Percentiles rank a stretch among this genome's conserved stretches.
Conservation (phyloP, 1,284 basidiomycete species). For the Inonotus obliquus region DNA sequence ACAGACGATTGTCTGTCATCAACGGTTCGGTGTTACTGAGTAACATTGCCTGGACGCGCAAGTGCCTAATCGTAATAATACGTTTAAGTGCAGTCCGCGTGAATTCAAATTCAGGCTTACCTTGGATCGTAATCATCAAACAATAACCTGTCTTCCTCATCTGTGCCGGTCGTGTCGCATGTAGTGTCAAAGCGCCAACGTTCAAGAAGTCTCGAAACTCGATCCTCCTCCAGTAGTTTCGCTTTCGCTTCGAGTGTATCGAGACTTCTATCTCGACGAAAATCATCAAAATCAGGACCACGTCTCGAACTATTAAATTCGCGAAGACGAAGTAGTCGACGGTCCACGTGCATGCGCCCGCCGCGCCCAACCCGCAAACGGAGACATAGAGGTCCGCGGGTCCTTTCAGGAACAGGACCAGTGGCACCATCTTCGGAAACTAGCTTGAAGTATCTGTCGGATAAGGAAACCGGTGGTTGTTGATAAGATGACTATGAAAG, state of each 20-base stretch:
- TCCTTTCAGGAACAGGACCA: slow-evolving; percentile 31
- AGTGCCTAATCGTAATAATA: slow-evolving; percentile 36
- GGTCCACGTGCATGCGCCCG: slow-evolving; percentile 76
- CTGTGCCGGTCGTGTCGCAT: slow-evolving; percentile 53
- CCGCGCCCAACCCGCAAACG: slow-evolving; percentile 79
- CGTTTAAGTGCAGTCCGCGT: neutral
- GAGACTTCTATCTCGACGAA: neutral
- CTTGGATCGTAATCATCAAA: slow-evolving; percentile 65
- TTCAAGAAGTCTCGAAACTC: slow-evolving; percentile 43
- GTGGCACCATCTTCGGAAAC: slow-evolving; percentile 37
- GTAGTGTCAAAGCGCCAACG: slow-evolving; percentile 69
- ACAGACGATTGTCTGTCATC: slow-evolving; percentile 41
- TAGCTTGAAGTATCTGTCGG: slow-evolving; percentile 62
- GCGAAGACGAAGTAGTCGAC: slow-evolving; percentile 42
- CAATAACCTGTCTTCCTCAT: slow-evolving; percentile 63
- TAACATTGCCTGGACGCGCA: slow-evolving; percentile 54
- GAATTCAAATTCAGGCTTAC: slow-evolving; percentile 34
- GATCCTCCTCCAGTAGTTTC: slow-evolving; percentile 35
- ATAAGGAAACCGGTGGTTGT: slow-evolving; percentile 40
- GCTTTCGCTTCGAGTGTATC: slow-evolving; percentile 31
- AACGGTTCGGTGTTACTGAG: slow-evolving; percentile 43
- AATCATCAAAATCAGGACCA: neutral
- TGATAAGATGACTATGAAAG: slow-evolving; percentile 56
- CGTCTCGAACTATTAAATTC: slow-evolving; percentile 9
- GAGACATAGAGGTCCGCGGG: slow-evolving; percentile 45